A percentile compares a stretch with the other conserved stretches of the same genome.
Evolutionary conservation across 305 asterid genomes (phyloP).

Genomic region (Fraxinus sp.): DNA sequence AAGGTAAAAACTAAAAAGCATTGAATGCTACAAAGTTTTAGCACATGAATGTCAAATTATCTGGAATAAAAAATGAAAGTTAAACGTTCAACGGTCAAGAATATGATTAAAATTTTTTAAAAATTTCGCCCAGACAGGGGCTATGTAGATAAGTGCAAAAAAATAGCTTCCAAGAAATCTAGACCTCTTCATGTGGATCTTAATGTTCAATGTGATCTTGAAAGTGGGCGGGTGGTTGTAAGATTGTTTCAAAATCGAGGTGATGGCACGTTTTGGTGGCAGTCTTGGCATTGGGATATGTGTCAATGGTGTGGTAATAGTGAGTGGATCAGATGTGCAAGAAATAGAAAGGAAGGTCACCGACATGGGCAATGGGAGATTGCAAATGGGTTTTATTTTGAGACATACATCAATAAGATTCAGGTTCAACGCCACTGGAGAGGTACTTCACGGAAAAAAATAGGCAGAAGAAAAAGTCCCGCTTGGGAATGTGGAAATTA

Average conservation of each 20-base stretch:
- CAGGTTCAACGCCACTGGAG: not conserved
- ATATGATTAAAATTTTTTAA: too few relatives aligned
- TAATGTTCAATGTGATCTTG: not conserved
- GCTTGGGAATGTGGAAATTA: not conserved
- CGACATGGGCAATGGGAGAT: not conserved
- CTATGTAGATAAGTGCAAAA: not conserved
- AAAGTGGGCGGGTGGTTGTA: not conserved
- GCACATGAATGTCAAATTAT: too few relatives aligned
- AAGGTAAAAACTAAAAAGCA: not conserved
- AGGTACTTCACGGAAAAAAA: not conserved
- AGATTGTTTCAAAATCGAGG: not conserved
- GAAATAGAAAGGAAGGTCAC: not conserved
- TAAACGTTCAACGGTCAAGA: too few relatives aligned
- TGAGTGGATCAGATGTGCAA: not conserved
- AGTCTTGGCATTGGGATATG: not conserved
- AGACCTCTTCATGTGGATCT: not conserved
- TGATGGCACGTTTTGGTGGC: not conserved
- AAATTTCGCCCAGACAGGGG: too few relatives aligned
- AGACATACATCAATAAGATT: not conserved
- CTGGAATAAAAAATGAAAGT: too few relatives aligned
- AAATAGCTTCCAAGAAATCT: not conserved
- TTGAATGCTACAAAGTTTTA: not conserved
- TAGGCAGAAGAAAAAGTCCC: not conserved
- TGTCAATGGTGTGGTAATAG: not conserved
- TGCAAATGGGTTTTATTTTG: not conserved